Evolutionary conservation across 148 eudicot species (phyloP).

Genomic region (Rhododendron vialii): DNA sequence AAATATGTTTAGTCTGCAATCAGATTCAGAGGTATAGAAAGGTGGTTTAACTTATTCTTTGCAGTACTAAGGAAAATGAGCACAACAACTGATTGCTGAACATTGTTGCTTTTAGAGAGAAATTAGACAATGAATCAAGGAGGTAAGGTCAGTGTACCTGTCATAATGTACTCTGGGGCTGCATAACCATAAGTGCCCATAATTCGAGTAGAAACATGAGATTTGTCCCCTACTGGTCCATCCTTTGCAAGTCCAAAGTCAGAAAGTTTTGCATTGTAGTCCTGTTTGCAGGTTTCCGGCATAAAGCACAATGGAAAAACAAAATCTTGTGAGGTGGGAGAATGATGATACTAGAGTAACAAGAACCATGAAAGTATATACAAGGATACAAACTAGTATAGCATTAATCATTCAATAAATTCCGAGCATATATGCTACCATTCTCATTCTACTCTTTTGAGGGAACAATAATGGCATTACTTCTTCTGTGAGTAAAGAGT

Average conservation of each 20-base stretch:
- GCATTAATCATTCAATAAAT: background rate
- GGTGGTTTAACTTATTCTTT: background rate
- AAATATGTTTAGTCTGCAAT: background rate
- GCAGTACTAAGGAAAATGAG: background rate
- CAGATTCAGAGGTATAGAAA: background rate
- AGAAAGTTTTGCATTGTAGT: conserved; percentile 82
- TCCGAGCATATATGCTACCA: background rate
- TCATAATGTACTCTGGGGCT: conserved; percentile 94
- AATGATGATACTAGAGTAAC: background rate
- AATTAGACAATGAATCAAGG: background rate
- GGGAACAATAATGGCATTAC: background rate
- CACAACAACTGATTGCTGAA: background rate
- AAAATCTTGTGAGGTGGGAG: background rate
- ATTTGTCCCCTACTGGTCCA: conserved; percentile 91
- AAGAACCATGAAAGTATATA: background rate
- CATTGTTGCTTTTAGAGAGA: background rate
- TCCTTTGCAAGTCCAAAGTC: conserved; percentile 94
- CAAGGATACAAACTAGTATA: background rate
- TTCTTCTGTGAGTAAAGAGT: background rate
- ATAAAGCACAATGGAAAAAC: background rate
- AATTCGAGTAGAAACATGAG: conserved; percentile 90
- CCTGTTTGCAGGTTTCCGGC: conserved; percentile 29
- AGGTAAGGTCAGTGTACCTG: conserved; percentile 41
- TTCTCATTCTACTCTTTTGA: background rate
- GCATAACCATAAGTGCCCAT: conserved; percentile 96